Evolutionary conservation across 192 early-diverging fungal species (phyloP), one percentile per base, ranked within the genome.

Genomic region (Coemansia sp.): DNA sequence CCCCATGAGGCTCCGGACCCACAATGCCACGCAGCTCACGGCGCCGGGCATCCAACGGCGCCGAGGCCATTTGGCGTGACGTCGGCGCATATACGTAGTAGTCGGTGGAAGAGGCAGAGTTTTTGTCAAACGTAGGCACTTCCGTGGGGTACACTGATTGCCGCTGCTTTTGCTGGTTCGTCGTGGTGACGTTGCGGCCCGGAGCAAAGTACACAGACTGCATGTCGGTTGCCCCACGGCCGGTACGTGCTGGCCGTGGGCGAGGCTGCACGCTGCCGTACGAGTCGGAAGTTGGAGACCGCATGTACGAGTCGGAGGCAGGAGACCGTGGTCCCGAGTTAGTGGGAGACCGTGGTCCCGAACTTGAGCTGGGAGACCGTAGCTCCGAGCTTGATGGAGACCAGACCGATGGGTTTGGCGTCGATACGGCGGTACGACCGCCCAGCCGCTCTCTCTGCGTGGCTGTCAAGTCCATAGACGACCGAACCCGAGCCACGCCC

Each of bases 201-300:
- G 76, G 76, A 56, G 76, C 76, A 72, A 78, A 78, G 53, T 78
- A 78, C 63, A 78, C 76, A 0, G 76, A 78, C 60, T 78, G 76
- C 67, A 72, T 78, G 51, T 78, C 70, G 9, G 71, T 53, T 16
- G 45, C 61, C 12, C 67, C 72, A 48, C 76, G 69, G 8, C 63
- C 70, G 0, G 62, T 47, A 2, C 76, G 65, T 0, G 70, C 70
- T 3, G 60, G 60, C 41, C 59, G 64, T 16, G 76, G 76, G 47
- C 76, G 70, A 4, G 69, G 53, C 22, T 69, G 60, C 14, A 59
- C 51, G 3, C 48, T 22, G 4, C 21, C 51, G 10, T 53, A n/a
- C 54, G 19, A 17, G 3, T 26, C 12, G 16, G 29, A 19, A 9
- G 27, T 50, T 11, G 14, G 50, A 6, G 29, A 31, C 29, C 29